These are phyloP conservation scores for Pythium sp. DNA, from an alignment of 352 stramenopile genomes.

Conservation along the genomic window DNA sequence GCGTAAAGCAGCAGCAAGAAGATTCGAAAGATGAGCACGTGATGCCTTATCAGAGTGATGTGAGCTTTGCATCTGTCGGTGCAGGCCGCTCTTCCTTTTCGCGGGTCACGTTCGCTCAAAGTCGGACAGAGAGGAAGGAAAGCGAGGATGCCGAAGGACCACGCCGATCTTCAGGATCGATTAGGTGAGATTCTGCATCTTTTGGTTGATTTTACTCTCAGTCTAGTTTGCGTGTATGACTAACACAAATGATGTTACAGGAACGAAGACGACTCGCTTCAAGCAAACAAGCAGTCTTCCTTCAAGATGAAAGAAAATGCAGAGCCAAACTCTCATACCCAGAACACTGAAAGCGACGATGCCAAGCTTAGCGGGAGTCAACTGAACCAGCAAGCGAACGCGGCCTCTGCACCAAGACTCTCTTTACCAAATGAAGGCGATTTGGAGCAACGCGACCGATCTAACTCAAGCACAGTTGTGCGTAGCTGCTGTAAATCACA, in stretches of 20 bases:
- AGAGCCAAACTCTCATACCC: neutral
- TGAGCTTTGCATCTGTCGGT: neutral
- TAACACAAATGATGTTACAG: neutral
- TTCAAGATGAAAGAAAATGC: neutral
- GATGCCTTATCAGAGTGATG: neutral
- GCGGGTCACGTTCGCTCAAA: constrained; percentile 9
- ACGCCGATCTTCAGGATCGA: neutral
- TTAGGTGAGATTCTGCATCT: constrained; percentile 1
- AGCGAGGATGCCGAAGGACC: neutral
- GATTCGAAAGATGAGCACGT: neutral
- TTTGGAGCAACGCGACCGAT: neutral
- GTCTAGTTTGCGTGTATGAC: neutral
- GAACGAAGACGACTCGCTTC: neutral
- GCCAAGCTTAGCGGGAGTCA: neutral
- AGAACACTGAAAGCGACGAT: neutral
- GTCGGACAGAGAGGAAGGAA: neutral
- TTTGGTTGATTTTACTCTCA: neutral
- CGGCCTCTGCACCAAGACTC: neutral
- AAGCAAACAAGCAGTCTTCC: neutral
- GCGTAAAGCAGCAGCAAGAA: neutral
- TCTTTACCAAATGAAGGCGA: neutral
- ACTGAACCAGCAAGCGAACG: neutral
- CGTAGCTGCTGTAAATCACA: constrained; percentile 64
- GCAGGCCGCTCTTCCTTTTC: neutral
- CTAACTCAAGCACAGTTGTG: neutral